Percentiles rank a stretch among this genome's conserved stretches.
phyloP scores from a whole-genome alignment of 306 rosid genomes.

The Pueraria montana region DNA sequence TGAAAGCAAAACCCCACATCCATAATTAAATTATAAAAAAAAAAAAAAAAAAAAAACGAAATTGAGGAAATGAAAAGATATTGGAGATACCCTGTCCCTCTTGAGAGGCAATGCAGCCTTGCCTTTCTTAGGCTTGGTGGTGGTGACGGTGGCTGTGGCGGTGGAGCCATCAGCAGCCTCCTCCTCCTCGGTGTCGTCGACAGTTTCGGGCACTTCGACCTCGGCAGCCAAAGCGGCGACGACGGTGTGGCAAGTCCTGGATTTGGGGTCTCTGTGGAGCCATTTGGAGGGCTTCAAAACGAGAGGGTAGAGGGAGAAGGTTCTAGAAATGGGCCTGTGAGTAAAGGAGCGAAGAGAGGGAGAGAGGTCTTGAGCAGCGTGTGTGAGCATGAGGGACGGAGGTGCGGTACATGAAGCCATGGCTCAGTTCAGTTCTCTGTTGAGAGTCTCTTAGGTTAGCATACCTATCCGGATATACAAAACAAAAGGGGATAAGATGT shows the following conservation, averaged over 20 bases:
- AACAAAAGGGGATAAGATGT: too few relatives aligned
- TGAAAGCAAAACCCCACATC: conserved; percentile 32
- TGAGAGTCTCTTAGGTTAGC: too few relatives aligned
- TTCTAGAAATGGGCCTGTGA: conserved; percentile 55
- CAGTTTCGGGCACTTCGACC: conserved; percentile 62
- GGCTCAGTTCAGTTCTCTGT: neutral
- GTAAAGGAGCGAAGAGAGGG: conserved; percentile 65
- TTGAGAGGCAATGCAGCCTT: conserved; percentile 92
- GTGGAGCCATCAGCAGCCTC: conserved; percentile 39
- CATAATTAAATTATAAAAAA: neutral
- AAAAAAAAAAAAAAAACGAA: conserved; percentile 10
- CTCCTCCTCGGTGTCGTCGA: conserved; percentile 53
- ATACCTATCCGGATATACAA: too few relatives aligned
- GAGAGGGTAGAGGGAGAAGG: conserved; percentile 59
- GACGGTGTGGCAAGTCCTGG: conserved; percentile 47
- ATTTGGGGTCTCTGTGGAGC: conserved; percentile 41
- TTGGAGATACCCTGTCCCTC: conserved; percentile 80
- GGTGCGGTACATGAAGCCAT: conserved; percentile 75
- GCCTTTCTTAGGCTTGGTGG: conserved; percentile 80
- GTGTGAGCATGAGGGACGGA: conserved; percentile 74
- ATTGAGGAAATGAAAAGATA: too few relatives aligned
- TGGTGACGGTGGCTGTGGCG: neutral
- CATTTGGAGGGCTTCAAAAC: conserved; percentile 47
- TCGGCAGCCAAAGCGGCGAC: conserved; percentile 70
- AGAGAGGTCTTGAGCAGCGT: conserved; percentile 52